phyloP scores from a whole-genome alignment of 2,329 filamentous ascomycete species.

The Aureobasidium zeae region DNA sequence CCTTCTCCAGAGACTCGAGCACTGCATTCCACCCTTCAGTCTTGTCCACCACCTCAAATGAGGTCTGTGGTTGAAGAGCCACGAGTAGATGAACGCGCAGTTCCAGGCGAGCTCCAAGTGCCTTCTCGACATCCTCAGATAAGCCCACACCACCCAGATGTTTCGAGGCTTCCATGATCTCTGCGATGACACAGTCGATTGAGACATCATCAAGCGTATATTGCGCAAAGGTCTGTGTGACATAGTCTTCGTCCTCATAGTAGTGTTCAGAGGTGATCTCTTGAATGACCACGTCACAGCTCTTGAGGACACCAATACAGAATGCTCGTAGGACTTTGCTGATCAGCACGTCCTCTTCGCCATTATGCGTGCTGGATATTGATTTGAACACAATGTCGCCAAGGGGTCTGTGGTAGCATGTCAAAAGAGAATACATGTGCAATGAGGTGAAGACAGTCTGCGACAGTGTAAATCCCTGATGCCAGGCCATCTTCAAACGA shows the following conservation, averaged over 20 bases:
- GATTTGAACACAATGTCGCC: conserved; percentile 21
- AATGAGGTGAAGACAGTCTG: conserved; percentile 91
- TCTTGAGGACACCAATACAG: conserved; percentile 74
- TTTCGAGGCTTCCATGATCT: conserved; percentile 47
- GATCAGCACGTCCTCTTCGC: conserved; percentile 35
- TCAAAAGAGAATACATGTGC: conserved; percentile 72
- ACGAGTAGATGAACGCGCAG: conserved; percentile 45
- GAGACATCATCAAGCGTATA: conserved; percentile 60
- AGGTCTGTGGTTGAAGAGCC: conserved; percentile 8
- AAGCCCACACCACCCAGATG: conserved; percentile 32
- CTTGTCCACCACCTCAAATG: conserved; percentile 6
- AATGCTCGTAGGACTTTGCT: conserved; percentile 69
- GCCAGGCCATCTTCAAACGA: conserved; percentile 78
- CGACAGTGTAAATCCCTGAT: conserved; percentile 87
- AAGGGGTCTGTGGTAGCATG: conserved; percentile 20
- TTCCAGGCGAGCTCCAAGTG: conserved; percentile 44
- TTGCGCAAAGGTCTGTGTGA: conserved; percentile 80
- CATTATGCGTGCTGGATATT: not conserved
- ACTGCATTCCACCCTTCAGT: conserved; percentile 17
- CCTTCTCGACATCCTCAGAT: conserved; percentile 18
- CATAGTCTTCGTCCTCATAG: conserved; percentile 98
- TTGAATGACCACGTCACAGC: conserved; percentile 68
- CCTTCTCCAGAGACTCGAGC: conserved; percentile 22
- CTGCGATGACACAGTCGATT: conserved; percentile 44
- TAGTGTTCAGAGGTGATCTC: conserved; percentile 75